Percentiles rank a stretch among this genome's conserved stretches.
These are phyloP conservation scores for Pholiota molesta DNA, from an alignment of 768 basidiomycete genomes.

Conservation along the genomic window DNA sequence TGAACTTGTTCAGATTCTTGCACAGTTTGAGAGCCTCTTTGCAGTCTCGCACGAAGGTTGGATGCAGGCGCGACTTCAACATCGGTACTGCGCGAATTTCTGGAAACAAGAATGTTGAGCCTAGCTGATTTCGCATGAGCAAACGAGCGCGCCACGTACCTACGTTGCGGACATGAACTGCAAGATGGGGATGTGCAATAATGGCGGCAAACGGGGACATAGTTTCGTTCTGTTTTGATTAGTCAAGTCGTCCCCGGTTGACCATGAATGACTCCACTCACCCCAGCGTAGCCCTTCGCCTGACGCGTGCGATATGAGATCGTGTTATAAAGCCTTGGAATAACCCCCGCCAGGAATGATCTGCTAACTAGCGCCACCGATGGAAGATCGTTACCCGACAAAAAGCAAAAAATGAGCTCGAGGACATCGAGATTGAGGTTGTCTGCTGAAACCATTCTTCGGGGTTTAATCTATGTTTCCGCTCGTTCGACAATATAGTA, in stretches of 20 bases:
- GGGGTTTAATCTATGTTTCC: not conserved
- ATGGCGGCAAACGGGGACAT: constrained; percentile 67
- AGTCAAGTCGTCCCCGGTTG: not conserved
- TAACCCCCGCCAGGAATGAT: constrained; percentile 64
- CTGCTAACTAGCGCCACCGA: constrained; percentile 65
- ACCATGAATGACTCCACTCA: constrained; percentile 29
- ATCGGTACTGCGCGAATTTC: constrained; percentile 55
- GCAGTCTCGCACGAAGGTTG: constrained; percentile 57
- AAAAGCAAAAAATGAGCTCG: constrained; percentile 61
- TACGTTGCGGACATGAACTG: constrained; percentile 60
- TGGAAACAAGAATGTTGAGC: constrained; percentile 21
- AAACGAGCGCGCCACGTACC: constrained; percentile 35
- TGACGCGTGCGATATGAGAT: constrained; percentile 58
- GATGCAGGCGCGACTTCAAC: constrained; percentile 37
- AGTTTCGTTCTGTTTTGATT: constrained; percentile 31
- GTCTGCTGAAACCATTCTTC: constrained; percentile 66
- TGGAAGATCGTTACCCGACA: constrained; percentile 60
- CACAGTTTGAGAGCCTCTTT: constrained; percentile 48
- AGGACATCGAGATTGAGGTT: constrained; percentile 75
- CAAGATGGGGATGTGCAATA: constrained; percentile 51
- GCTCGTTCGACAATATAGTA: not conserved
- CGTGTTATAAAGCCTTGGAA: constrained; percentile 62
- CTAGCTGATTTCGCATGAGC: not conserved
- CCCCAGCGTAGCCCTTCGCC: constrained; percentile 58
- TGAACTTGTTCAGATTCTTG: constrained; percentile 58